Evolutionary conservation across 202 grass and related monocot genomes (phyloP).

Genomic region (Musa balbisiana): DNA sequence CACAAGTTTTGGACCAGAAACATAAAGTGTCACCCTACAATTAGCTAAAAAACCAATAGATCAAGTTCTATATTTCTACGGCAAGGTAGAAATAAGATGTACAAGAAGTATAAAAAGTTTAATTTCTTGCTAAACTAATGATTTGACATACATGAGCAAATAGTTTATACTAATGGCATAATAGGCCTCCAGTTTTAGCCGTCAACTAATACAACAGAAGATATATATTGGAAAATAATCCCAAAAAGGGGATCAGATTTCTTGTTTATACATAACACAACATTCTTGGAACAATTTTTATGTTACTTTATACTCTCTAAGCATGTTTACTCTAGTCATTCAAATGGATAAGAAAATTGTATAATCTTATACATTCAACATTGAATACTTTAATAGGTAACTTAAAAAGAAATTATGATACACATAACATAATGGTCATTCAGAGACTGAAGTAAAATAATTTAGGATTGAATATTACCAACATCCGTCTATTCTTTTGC

Average conservation of each 20-base stretch:
- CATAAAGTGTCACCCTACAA: not conserved
- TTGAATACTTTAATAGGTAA: not conserved
- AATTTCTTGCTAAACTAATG: not conserved
- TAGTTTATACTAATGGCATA: not conserved
- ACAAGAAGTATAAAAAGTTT: not conserved
- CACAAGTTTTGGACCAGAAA: not conserved
- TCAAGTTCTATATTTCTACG: not conserved
- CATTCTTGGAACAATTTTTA: too few relatives aligned
- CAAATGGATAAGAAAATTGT: too few relatives aligned
- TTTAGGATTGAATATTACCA: slow-evolving; percentile 35
- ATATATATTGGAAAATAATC: not conserved
- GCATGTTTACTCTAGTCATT: too few relatives aligned
- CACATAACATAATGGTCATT: not conserved
- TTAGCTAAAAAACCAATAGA: not conserved
- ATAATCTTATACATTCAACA: slow-evolving; percentile 9
- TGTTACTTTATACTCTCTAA: too few relatives aligned
- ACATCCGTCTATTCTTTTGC: slow-evolving; percentile 62
- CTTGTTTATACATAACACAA: too few relatives aligned
- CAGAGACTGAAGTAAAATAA: not conserved
- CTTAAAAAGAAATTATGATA: not conserved
- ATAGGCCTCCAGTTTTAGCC: not conserved
- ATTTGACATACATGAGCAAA: not conserved
- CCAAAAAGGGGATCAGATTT: not conserved
- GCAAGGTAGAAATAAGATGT: not conserved
- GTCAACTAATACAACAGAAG: not conserved